A percentile compares a stretch with the other conserved stretches of the same genome.
These are phyloP conservation scores for Guadua angustifolia DNA, from an alignment of 176 grass and related monocot species.

Conservation along the genomic window DNA sequence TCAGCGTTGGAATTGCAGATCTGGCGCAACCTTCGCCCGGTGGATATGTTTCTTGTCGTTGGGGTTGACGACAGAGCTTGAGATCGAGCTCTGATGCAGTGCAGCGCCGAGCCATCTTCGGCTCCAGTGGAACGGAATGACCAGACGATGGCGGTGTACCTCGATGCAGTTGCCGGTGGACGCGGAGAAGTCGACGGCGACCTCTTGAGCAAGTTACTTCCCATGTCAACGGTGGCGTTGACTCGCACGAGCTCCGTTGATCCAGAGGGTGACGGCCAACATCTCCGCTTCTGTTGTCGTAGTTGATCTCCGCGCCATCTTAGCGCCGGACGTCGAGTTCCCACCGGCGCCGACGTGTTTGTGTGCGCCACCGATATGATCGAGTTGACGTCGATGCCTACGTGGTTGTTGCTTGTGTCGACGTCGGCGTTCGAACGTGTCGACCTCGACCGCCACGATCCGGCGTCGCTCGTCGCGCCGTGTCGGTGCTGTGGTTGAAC, in stretches of 20 bases:
- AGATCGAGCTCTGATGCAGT: no score
- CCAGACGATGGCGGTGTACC: neutral
- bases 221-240: conserved; percentile 21
- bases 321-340: neutral
- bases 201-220: conserved; percentile 4
- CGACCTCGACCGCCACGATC: conserved; percentile 55
- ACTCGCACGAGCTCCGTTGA: neutral
- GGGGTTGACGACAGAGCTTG: no score
- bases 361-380: neutral
- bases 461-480: neutral
- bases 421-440: neutral
- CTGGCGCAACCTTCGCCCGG: no score
- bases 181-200: conserved; percentile 44
- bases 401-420: neutral
- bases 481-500: no score
- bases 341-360: neutral
- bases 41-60: no score
- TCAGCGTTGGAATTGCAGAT: no score
- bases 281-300: conserved; percentile 1
- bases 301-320: conserved; percentile 14
- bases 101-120: neutral
- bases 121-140: neutral
- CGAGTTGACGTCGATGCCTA: conserved; percentile 36
- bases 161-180: neutral
- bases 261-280: conserved; percentile 1